Base-by-base conservation (phyloP, 768 basidiomycete species). In the Exidia glandulosa region DNA sequence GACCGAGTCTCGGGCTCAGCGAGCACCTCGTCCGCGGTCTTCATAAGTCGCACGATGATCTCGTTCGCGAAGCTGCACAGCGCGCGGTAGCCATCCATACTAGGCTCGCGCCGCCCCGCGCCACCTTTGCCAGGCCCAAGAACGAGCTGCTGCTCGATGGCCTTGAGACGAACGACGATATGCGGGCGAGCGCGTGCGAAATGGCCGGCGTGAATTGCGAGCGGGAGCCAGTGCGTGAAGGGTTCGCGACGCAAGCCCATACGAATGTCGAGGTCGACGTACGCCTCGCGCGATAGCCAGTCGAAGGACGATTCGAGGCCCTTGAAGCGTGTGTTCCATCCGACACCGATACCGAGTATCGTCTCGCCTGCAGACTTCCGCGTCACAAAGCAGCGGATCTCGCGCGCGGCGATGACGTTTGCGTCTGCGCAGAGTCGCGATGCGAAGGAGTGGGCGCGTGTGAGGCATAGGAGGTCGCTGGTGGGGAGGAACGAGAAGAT, bases 161-260 rank as follows among this genome's bases (percentile, higher is more conserved):
- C 50, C 25, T 29, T 27, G 25, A 54, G 50, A 4, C 50, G 23
- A 25, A 14, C 12, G 16, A 54, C 50, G 10, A 25, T 25, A 23
- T 54, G 25, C 16, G 25, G 25, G 50, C 50, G 50, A 13, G 50
- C 50, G 27, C 50, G 50, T 2, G 50, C 30, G 30, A 54, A 54
- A 1, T 54, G 50, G 2, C 16, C 50, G 50, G 2, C 50, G 19
- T 54, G 50, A 27, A 54, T 54, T 4, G 50, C 50, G 30, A 54
- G 50, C 50, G 50, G 50, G 50, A 54, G 50, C 50, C 50, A 54
- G 50, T 54, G 50, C 50, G 50, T 54, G 30, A 54, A 54, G 25
- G 50, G 25, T 27, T 54, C 50, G 50, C 50, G 50, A 27, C 50
- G 50, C 27, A 54, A 13, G 50, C 50, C 50, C 25, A 29, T 54